Conservation (phyloP, 345 rosid genomes). For the Eucalyptus urophylla region DNA sequence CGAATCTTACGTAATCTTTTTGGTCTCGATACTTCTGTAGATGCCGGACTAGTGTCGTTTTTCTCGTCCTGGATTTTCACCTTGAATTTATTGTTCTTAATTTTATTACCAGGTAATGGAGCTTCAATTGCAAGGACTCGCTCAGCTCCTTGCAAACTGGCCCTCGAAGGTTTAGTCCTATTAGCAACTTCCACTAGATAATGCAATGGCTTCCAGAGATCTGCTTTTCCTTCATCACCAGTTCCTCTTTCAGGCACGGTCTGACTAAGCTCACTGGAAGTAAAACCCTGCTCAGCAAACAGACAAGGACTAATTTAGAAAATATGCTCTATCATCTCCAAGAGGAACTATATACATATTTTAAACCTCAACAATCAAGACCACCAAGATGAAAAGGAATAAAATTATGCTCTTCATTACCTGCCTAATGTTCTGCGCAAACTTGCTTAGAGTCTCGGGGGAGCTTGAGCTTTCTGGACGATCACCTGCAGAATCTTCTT, state of each 20-base stretch:
- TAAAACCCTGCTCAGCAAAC: constrained; percentile 29
- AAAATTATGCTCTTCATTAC: constrained; percentile 24
- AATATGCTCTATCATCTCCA: not conserved
- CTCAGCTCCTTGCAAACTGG: constrained; percentile 42
- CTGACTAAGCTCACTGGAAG: constrained; percentile 42
- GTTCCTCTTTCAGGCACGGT: constrained; percentile 9
- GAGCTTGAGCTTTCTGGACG: constrained; percentile 53
- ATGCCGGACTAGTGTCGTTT: constrained; percentile 27
- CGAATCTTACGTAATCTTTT: constrained; percentile 56
- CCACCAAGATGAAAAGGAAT: not conserved
- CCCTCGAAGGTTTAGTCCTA: constrained; percentile 65
- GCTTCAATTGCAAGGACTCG: constrained; percentile 12
- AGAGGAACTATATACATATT: not conserved
- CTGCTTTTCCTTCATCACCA: constrained; percentile 44
- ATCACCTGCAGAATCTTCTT: constrained; percentile 46
- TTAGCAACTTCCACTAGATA: constrained; percentile 94
- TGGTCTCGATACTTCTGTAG: constrained; percentile 39
- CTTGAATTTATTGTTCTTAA: constrained; percentile 40
- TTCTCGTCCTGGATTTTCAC: constrained; percentile 34
- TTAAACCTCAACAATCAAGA: not conserved
- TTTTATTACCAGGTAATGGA: constrained; percentile 28
- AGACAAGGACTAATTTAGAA: not conserved
- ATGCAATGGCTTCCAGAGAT: constrained; percentile 86
- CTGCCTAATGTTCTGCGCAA: constrained; percentile 52
- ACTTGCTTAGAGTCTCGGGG: constrained; percentile 43